phyloP scores from a whole-genome alignment of 2,329 filamentous ascomycete species.

The Colletotrichum sp. region DNA sequence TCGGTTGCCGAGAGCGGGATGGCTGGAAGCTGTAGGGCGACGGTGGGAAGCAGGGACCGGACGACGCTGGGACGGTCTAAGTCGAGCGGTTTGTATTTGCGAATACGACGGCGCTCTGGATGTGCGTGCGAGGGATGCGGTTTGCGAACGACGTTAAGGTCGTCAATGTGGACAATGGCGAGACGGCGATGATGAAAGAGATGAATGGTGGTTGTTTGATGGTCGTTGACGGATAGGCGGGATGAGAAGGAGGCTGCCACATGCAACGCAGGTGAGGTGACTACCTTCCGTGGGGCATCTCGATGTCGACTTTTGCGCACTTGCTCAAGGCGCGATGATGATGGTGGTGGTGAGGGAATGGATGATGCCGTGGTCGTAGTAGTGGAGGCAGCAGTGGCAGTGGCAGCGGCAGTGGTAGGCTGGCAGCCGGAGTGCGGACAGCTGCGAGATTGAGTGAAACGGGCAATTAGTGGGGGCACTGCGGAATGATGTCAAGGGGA shows the following conservation, averaged over 20 bases:
- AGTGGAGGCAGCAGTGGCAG: not conserved
- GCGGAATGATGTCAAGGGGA: conserved; percentile 14
- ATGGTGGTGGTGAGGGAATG: not conserved
- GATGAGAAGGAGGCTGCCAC: not conserved
- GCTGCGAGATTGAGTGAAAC: not conserved
- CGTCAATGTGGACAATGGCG: not conserved
- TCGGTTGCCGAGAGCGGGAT: not conserved
- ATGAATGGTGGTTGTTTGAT: not conserved
- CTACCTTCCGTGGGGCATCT: not conserved
- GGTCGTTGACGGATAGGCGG: not conserved
- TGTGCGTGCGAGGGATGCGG: not conserved
- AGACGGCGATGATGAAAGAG: not conserved
- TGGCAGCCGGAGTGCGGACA: not conserved
- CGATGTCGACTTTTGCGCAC: not conserved
- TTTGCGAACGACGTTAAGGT: not conserved
- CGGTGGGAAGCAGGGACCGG: not conserved
- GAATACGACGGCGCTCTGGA: not conserved
- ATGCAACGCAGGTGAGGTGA: not conserved
- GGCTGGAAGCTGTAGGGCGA: not conserved
- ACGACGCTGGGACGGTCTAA: conserved; percentile 1
- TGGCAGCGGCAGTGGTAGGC: not conserved
- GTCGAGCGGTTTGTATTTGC: not conserved
- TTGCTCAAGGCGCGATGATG: not conserved
- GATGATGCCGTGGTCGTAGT: not conserved
- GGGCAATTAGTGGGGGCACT: conserved; percentile 6